These are phyloP conservation scores for Brasilioporus rufonigricans DNA, from an alignment of 768 basidiomycete species.

Conservation along the genomic window DNA sequence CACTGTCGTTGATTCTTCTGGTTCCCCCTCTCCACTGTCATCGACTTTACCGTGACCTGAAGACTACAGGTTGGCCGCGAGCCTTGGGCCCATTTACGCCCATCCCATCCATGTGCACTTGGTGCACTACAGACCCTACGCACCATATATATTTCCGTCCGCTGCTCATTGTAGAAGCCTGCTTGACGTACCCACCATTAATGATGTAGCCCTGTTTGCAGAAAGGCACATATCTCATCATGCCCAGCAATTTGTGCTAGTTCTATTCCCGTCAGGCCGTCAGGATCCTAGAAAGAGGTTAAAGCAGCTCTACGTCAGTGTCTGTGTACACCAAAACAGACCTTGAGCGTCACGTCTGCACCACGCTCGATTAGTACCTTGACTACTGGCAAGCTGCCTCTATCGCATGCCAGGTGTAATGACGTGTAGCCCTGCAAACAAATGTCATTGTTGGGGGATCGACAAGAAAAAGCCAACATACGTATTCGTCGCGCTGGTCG, in stretches of 20 bases:
- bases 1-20: neutral
- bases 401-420: slow-evolving; percentile 82
- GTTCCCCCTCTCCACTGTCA: neutral
- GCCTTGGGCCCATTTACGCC: too few relatives aligned
- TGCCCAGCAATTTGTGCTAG: slow-evolving; percentile 60
- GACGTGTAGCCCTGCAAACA: slow-evolving; percentile 76
- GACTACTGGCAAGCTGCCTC: slow-evolving; percentile 63
- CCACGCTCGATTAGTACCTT: slow-evolving; percentile 58
- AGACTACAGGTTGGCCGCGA: too few relatives aligned
- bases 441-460: slow-evolving; percentile 2
- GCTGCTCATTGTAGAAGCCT: slow-evolving; percentile 8
- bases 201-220: slow-evolving; percentile 17
- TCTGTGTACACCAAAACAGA: slow-evolving; percentile 25
- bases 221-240: slow-evolving; percentile 44
- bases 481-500: slow-evolving; percentile 70
- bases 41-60: slow-evolving; percentile 9
- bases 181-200: slow-evolving; percentile 10
- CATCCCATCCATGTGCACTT: neutral
- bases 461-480: slow-evolving; percentile 32
- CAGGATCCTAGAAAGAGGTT: slow-evolving; percentile 53
- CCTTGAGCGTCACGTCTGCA: slow-evolving; percentile 65
- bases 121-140: neutral
- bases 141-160: slow-evolving; percentile 1
- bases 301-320: neutral
- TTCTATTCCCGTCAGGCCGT: slow-evolving; percentile 58